Evolutionary conservation across 257 asterid species (phyloP).

Genomic region (Salvia miltiorrhiza): DNA sequence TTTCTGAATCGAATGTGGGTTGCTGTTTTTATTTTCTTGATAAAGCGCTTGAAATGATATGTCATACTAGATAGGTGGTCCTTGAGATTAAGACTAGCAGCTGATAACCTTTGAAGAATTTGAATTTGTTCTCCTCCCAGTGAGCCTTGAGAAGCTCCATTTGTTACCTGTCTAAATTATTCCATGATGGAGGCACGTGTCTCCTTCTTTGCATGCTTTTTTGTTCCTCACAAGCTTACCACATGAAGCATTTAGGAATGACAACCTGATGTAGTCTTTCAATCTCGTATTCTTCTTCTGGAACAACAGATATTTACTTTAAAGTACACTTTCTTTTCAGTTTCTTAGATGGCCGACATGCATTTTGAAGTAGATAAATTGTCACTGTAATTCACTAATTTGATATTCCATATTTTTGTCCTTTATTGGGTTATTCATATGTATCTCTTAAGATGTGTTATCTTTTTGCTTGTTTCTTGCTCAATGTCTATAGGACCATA

Average conservation of each 20-base stretch:
- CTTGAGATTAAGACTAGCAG: not conserved
- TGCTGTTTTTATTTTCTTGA: not conserved
- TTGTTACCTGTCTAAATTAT: not conserved
- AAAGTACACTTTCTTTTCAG: not conserved
- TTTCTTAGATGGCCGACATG: not conserved
- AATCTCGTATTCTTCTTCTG: constrained; percentile 2
- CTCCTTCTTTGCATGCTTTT: not conserved
- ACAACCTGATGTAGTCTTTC: constrained; percentile 4
- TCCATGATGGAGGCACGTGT: not conserved
- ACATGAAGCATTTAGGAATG: constrained; percentile 1
- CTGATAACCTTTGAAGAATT: not conserved
- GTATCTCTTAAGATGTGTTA: not conserved
- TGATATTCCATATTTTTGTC: not conserved
- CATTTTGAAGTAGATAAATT: not conserved
- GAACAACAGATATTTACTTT: not conserved
- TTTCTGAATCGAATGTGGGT: not conserved
- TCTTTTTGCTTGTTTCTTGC: not conserved
- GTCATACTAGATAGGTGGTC: not conserved
- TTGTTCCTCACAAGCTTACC: not conserved
- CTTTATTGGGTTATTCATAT: not conserved
- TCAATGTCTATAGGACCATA: constrained; percentile 15
- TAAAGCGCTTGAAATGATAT: not conserved
- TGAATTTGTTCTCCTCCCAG: not conserved
- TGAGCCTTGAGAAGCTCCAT: not conserved
- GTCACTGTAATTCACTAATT: not conserved